phyloP scores from a whole-genome alignment of 345 rosid genomes.

The Lumnitzera littorea region DNA sequence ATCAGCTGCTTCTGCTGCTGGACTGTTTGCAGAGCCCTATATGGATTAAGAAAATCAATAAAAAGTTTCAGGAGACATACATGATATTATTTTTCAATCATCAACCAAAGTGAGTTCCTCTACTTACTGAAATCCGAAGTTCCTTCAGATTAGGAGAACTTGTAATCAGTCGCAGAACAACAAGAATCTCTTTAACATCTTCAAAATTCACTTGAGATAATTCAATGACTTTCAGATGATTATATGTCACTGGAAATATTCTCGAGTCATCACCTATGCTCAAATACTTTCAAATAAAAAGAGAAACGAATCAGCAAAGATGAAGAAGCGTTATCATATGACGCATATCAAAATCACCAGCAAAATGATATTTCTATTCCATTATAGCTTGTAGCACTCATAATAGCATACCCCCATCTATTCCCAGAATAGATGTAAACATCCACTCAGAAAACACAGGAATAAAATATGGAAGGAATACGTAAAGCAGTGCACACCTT shows the following conservation, averaged over 20 bases:
- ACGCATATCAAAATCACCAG: too few species aligned
- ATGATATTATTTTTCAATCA: neutral
- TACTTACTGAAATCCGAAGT: slow-evolving; percentile 71
- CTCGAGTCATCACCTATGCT: slow-evolving; percentile 77
- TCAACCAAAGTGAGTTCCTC: neutral
- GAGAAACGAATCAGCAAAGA: neutral
- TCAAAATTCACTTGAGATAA: slow-evolving; percentile 84
- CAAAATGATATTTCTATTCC: too few species aligned
- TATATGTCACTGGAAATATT: slow-evolving; percentile 50
- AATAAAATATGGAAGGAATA: neutral
- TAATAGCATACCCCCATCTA: too few species aligned
- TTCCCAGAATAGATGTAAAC: too few species aligned
- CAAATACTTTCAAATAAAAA: slow-evolving; percentile 47
- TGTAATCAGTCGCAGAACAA: slow-evolving; percentile 72
- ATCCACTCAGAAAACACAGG: neutral
- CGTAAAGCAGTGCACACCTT: slow-evolving; percentile 38
- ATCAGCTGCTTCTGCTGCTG: slow-evolving; percentile 47
- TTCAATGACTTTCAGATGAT: slow-evolving; percentile 53
- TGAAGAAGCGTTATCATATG: neutral
- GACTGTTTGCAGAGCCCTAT: slow-evolving; percentile 59
- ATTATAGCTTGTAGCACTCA: too few species aligned
- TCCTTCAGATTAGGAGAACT: slow-evolving; percentile 77
- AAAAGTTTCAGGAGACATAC: neutral
- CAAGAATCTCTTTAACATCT: slow-evolving; percentile 70
- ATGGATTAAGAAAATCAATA: neutral